These are phyloP conservation scores for Moniliophthora roreri DNA, from an alignment of 1,284 basidiomycete genomes.

Conservation along the genomic window DNA sequence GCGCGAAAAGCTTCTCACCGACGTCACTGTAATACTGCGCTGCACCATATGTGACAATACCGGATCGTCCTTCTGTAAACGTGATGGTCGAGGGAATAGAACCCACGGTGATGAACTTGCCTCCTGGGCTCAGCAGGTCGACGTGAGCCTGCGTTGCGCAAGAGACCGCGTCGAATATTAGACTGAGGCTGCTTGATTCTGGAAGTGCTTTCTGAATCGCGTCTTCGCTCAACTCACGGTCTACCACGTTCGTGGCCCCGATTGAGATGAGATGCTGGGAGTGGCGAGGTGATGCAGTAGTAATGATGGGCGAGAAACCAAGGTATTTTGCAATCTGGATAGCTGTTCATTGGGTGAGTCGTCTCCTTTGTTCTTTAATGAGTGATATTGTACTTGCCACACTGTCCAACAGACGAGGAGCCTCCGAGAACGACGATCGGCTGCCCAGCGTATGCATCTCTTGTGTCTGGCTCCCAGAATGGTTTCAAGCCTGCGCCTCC, in stretches of 20 bases:
- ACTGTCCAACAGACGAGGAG: slow-evolving; percentile 27
- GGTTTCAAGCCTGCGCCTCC: slow-evolving; percentile 30
- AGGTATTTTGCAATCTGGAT: slow-evolving; percentile 20
- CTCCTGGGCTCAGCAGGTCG: neutral
- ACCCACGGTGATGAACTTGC: neutral
- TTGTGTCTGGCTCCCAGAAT: slow-evolving; percentile 31
- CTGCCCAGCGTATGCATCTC: slow-evolving; percentile 22
- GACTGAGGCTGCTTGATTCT: neutral
- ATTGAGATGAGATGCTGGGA: slow-evolving; percentile 31
- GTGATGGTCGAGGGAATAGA: neutral
- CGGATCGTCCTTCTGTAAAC: neutral
- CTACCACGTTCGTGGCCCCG: slow-evolving; percentile 41
- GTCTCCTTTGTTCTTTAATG: neutral
- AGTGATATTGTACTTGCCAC: slow-evolving; percentile 17
- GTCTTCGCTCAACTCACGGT: slow-evolving; percentile 18
- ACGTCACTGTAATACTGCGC: neutral
- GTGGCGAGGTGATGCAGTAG: slow-evolving; percentile 38
- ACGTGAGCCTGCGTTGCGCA: neutral
- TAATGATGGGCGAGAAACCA: slow-evolving; percentile 37
- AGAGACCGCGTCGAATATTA: slow-evolving; percentile 1
- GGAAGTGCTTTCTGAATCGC: neutral
- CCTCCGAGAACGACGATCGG: slow-evolving; percentile 27
- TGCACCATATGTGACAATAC: neutral
- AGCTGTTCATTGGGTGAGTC: neutral
- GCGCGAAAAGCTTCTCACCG: neutral